Conservation (phyloP, 2,329 filamentous ascomycete species). For the Phialemonium atrogriseum region DNA sequence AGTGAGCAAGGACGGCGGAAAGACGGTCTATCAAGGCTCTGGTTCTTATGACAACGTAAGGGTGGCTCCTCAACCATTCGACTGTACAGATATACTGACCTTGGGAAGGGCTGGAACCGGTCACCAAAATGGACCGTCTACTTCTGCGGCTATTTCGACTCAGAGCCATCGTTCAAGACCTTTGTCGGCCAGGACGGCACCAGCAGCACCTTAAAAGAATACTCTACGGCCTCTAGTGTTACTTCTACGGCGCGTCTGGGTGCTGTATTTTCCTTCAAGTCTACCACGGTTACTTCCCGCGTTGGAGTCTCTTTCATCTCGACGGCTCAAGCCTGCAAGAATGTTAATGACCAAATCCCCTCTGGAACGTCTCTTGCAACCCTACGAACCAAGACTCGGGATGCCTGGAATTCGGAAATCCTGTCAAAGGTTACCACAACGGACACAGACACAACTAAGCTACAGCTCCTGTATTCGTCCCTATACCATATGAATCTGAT, state of each 20-base stretch:
- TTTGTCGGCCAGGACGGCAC: conserved; percentile 29
- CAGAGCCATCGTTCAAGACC: conserved; percentile 32
- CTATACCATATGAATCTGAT: conserved; percentile 64
- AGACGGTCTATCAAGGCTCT: conserved; percentile 45
- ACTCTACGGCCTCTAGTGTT: conserved; percentile 21
- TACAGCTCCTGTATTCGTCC: conserved; percentile 57
- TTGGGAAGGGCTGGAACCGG: conserved; percentile 49
- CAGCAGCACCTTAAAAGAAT: conserved; percentile 21
- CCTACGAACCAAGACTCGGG: conserved; percentile 37
- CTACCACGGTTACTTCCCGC: conserved; percentile 39
- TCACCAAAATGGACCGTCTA: conserved; percentile 54
- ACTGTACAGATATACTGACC: conserved; percentile 6
- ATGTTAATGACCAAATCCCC: conserved; percentile 49
- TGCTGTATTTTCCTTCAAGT: conserved; percentile 46
- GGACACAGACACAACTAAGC: conserved; percentile 42
- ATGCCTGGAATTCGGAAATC: conserved; percentile 53
- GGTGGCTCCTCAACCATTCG: conserved; percentile 5
- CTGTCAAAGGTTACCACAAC: conserved; percentile 56
- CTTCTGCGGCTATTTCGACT: conserved; percentile 54
- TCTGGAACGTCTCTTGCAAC: conserved; percentile 29
- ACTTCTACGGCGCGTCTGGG: conserved; percentile 33
- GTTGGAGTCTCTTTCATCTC: conserved; percentile 66
- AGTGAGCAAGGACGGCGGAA: conserved; percentile 30
- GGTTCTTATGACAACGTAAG: conserved; percentile 55
- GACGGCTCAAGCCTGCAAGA: conserved; percentile 47